These are phyloP conservation scores for Mucor indicus DNA, from an alignment of 371 early-diverging fungal species.

Conservation along the genomic window DNA sequence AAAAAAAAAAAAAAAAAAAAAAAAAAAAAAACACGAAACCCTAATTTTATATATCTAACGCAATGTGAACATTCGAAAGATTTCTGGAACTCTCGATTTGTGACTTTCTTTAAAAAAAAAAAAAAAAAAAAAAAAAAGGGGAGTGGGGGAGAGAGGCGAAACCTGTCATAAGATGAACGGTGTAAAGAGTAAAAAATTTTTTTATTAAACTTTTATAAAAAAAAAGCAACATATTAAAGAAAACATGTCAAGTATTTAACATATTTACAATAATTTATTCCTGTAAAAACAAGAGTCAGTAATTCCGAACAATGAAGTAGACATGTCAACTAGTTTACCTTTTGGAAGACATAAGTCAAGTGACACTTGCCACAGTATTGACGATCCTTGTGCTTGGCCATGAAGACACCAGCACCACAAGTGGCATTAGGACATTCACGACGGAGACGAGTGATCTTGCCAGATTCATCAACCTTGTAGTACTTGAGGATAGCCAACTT, in stretches of 20 bases:
- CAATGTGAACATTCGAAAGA: not conserved
- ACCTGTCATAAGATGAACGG: too few relatives aligned
- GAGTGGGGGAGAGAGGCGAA: too few relatives aligned
- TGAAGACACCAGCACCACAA: slow-evolving; percentile 99
- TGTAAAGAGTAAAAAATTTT: too few relatives aligned
- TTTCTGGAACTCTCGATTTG: slow-evolving; percentile 30
- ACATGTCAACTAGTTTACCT: too few relatives aligned
- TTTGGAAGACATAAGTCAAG: slow-evolving; percentile 52
- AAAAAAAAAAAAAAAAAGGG: too few relatives aligned
- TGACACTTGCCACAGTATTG: slow-evolving; percentile 86
- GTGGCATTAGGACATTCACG: slow-evolving; percentile 93
- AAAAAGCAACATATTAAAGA: too few relatives aligned
- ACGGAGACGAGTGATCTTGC: slow-evolving; percentile 97
- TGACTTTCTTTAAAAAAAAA: slow-evolving; percentile 16
- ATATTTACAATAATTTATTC: too few relatives aligned
- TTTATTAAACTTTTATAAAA: too few relatives aligned
- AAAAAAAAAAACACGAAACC: not conserved
- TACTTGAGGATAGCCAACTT: slow-evolving; percentile 96
- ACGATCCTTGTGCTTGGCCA: slow-evolving; percentile 94
- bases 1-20: slow-evolving; percentile 5
- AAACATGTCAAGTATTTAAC: too few relatives aligned
- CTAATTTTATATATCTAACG: slow-evolving; percentile 3
- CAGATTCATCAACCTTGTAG: slow-evolving; percentile 97
- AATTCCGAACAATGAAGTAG: too few relatives aligned
- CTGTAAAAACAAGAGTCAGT: too few relatives aligned